Base-by-base conservation (phyloP, 2,329 filamentous ascomycete genomes). In the Alternaria postmessia region DNA sequence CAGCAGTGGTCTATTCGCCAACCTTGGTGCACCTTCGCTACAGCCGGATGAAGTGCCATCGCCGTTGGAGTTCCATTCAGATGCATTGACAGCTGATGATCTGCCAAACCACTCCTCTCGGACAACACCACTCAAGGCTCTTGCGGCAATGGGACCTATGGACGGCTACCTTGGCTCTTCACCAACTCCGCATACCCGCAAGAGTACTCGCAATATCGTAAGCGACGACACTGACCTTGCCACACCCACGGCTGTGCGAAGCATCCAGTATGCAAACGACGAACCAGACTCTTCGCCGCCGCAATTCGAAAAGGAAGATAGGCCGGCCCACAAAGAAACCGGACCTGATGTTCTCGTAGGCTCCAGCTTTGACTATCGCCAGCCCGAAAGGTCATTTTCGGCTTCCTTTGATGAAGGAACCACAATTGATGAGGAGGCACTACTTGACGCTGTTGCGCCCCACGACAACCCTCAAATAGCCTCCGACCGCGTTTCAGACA, bases 1-100 rank as follows among this genome's bases (percentile, higher is more conserved):
- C 8, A 88, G 90, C 24, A 85, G 87, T 5, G 84, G 84, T 0
- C 81, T 94, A 63, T 94, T 93, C 67, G 84, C 90, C 1, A 87
- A 89, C 20, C 83, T 94, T 48, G 65, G 68, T 11, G 70, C 72
- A 14, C 63, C 51, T 16, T 71, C 73, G 16, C 61, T 53, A 34
- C 61, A 56, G 20, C 58, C 44, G 41, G 67, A 66, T 20, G 62
- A 64, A 1, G 54, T 53, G 6, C 57, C 67, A 53, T 74, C 67
- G 64, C 76, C 69, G 6, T 61, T 70, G 41, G 69, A 76, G 18
- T 46, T 76, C 8, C 65, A 71, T 34, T 78, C 74, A 14, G 75
- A 78, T 61, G 63, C 65, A 24, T 55, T 66, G 22, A 70, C 61
- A 54, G 57, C 59, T 18, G 69, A 77, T 39, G 70, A 75, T 16